Evolutionary conservation across 2,329 filamentous ascomycete species (phyloP).

Genomic region (Rosellinia necatrix): DNA sequence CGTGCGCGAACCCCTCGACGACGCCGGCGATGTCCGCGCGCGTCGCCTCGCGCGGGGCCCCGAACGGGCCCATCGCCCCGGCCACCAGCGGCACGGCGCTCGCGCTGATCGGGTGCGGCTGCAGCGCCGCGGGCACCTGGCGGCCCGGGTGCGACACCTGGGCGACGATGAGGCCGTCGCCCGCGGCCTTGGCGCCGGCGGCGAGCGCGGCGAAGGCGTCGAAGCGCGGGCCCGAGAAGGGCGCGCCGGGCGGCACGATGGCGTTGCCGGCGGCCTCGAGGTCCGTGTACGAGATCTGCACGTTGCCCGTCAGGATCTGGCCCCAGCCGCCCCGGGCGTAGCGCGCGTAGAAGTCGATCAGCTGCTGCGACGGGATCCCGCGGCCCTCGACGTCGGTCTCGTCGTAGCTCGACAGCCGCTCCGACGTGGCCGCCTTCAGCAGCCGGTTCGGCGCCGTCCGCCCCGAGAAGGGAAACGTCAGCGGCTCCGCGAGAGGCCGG

Average conservation of each 20-base stretch:
- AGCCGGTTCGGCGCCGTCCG: conserved; percentile 61
- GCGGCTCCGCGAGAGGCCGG: conserved; percentile 10
- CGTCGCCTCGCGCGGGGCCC: conserved; percentile 37
- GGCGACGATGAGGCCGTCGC: conserved; percentile 59
- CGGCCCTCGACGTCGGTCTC: conserved; percentile 52
- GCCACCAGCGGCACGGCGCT: conserved; percentile 47
- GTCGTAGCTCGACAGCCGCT: conserved; percentile 62
- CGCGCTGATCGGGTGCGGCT: conserved; percentile 46
- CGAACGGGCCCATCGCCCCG: conserved; percentile 51
- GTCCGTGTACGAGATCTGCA: conserved; percentile 63
- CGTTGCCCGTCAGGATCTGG: conserved; percentile 62
- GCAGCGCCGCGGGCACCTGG: conserved; percentile 47
- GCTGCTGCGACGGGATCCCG: conserved; percentile 32
- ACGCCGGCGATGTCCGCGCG: conserved; percentile 30
- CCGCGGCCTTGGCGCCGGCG: conserved; percentile 54
- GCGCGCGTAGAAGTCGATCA: conserved; percentile 55
- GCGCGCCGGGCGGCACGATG: conserved; percentile 58
- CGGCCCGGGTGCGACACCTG: conserved; percentile 68
- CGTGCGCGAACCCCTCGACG: conserved; percentile 30
- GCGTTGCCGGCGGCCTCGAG: conserved; percentile 59
- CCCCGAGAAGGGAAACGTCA: conserved; percentile 48
- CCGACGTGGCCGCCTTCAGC: conserved; percentile 64
- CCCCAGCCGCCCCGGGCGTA: conserved; percentile 61
- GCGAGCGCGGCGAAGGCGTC: conserved; percentile 59
- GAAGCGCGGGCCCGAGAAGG: conserved; percentile 57